Evolutionary conservation across 352 stramenopile species (phyloP), one percentile per base, ranked within the genome.

Genomic region (Pythium oligandrum): DNA sequence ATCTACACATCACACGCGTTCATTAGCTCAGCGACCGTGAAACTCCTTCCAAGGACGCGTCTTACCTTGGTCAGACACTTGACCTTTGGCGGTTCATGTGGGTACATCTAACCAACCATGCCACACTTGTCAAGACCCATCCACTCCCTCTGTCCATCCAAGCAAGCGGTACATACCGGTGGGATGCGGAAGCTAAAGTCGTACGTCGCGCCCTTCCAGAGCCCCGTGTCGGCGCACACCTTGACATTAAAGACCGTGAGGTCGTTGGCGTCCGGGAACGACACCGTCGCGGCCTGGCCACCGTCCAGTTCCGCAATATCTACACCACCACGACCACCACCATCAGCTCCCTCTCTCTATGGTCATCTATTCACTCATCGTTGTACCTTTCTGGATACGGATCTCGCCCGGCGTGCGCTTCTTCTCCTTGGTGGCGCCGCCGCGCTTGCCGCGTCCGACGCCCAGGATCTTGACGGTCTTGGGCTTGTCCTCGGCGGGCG

Each of bases 301-400:
- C 96, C 96, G 64, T 99, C 97, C 42, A 99, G 68, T 68, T 99
- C 97, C 32, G 94, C 93, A 71, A 99, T 99, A 72, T 99, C 85
- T 93, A 62, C 48, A 55, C 31, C 1, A 42, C 48, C n/a, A 51
- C n/a, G 10, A 39, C 4, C 32, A 6, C 26, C 36, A 55, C 17
- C 7, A 12, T 3, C 44, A 52, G 9, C 35, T 49, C 6, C 35
- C 44, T 32, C 40, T 17, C 2, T 4, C 44, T 37, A n/a, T 17
- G 3, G 4, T 35, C 3, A 6, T 50, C 17, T 7, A 33, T 2
- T 36, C 40, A 57, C 50, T 9, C 43, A 30, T 26, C 30, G 12
- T 39, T 43, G 35, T 45, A 98, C 94, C 96, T 93, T 98, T 99
- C 73, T 99, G 96, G 69, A 99, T 98, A 47, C 96, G 88, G 73